Evolutionary conservation across 2,329 filamentous ascomycete genomes (phyloP).

Genomic region (Diplodia corticola): DNA sequence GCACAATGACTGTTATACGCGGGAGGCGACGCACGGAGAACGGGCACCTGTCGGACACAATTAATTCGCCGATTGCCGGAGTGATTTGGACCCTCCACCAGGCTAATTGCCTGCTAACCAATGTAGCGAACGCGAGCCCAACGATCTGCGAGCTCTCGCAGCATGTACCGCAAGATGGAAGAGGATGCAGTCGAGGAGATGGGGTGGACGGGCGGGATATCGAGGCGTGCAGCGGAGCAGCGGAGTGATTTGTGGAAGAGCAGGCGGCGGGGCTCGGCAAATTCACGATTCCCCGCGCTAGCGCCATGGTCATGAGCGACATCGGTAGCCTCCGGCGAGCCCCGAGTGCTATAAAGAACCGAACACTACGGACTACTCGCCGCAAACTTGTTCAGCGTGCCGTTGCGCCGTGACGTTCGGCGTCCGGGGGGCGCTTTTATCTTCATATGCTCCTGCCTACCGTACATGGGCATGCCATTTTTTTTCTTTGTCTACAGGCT

Average conservation of each 20-base stretch:
- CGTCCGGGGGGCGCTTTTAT: not conserved
- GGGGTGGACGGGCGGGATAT: not conserved
- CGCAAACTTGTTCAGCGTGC: not conserved
- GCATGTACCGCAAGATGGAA: conserved; percentile 49
- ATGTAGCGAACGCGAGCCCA: conserved; percentile 50
- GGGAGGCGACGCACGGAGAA: not conserved
- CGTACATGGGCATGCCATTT: not conserved
- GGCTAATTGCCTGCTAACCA: conserved; percentile 38
- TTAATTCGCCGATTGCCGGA: conserved; percentile 11
- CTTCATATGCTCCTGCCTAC: not conserved
- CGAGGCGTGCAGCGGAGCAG: conserved; percentile 5
- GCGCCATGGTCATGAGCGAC: not conserved
- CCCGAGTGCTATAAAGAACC: not conserved
- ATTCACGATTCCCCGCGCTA: conserved; percentile 16
- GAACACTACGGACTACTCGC: not conserved
- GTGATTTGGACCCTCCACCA: conserved; percentile 10
- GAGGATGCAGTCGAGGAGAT: conserved; percentile 6
- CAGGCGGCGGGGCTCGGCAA: conserved; percentile 4
- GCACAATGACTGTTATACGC: conserved; percentile 1
- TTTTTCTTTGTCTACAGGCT: not conserved
- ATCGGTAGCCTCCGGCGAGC: not conserved
- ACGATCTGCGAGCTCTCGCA: conserved; percentile 54
- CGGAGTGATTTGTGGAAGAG: conserved; percentile 4
- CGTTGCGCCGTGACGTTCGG: not conserved
- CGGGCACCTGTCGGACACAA: not conserved